Evolutionary conservation across 164 flowering plant species (phyloP).

Genomic region (grape (Vitis vinifera)): ASM3070453v1 NC_081816.1:16287001-16287500

Average conservation of each 20-base stretch:
- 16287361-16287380: too few relatives aligned
- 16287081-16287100: not conserved
- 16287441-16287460: conserved; percentile 24
- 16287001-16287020: conserved; percentile 31
- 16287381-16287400: not conserved
- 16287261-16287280: too few relatives aligned
- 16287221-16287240: not conserved
- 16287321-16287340: not conserved
- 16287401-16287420: not conserved
- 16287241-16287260: not conserved
- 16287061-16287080: conserved; percentile 29
- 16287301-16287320: not conserved
- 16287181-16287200: too few relatives aligned
- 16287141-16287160: conserved; percentile 23
- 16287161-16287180: conserved; percentile 29
- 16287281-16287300: too few relatives aligned
- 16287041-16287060: conserved; percentile 42
- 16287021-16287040: conserved; percentile 4
- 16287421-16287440: not conserved
- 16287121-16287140: conserved; percentile 35
- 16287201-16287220: not conserved
- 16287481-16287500: conserved; percentile 40
- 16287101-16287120: conserved; percentile 19
- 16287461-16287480: conserved; percentile 30
- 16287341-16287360: not conserved